A percentile compares a stretch with the other conserved stretches of the same genome.
Evolutionary conservation across 106 monocot genomes (phyloP).

Genomic region (Xerophyta viscosa): DNA sequence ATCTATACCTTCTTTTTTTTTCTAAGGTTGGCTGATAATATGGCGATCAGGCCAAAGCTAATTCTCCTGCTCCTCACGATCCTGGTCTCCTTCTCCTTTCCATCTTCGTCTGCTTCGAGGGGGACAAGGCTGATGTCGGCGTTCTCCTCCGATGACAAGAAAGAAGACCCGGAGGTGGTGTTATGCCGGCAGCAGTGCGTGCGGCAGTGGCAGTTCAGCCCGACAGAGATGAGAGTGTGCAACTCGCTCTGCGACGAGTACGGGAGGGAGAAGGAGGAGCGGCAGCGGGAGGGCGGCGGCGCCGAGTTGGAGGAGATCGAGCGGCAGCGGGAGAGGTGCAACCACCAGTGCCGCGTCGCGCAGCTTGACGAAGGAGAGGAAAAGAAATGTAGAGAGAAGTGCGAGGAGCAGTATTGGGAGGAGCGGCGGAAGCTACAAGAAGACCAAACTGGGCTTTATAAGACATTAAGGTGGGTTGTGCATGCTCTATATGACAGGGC

Average conservation of each 20-base stretch:
- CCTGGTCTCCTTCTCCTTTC: too few relatives aligned
- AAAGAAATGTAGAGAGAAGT: not conserved
- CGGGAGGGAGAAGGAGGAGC: not conserved
- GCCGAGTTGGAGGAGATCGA: not conserved
- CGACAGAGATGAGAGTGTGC: not conserved
- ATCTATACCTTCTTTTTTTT: too few relatives aligned
- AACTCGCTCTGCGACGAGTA: slow-evolving; percentile 2
- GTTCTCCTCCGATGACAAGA: too few relatives aligned
- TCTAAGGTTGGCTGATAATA: too few relatives aligned
- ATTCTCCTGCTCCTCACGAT: too few relatives aligned
- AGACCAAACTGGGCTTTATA: too few relatives aligned
- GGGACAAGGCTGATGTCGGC: too few relatives aligned
- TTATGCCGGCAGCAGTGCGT: not conserved
- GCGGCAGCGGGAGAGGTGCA: not conserved
- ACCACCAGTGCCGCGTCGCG: not conserved
- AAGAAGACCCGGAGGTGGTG: not conserved
- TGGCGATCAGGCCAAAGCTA: too few relatives aligned
- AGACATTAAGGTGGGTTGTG: too few relatives aligned
- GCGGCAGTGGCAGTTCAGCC: not conserved
- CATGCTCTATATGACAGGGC: too few relatives aligned
- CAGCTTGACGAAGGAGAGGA: not conserved
- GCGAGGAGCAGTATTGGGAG: not conserved
- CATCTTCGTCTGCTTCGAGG: too few relatives aligned
- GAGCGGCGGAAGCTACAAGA: too few relatives aligned
- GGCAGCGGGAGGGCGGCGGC: not conserved